phyloP scores from a whole-genome alignment of 2,329 filamentous ascomycete species.

The Fusarium chlamydosporum region DNA sequence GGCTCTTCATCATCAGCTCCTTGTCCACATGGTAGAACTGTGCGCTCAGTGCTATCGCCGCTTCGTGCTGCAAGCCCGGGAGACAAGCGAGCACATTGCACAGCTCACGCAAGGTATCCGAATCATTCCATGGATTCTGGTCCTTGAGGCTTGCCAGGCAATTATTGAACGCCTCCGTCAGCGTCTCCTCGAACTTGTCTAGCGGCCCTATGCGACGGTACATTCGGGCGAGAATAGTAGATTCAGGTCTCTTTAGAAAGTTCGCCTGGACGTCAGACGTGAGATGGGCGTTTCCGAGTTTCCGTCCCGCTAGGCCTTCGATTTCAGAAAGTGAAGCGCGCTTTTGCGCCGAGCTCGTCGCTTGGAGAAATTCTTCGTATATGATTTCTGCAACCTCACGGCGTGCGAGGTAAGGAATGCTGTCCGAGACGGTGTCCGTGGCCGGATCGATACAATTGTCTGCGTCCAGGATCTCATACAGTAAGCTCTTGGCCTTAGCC shows the following conservation, averaged over 20 bases:
- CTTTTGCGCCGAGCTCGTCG: not conserved
- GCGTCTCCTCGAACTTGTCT: not conserved
- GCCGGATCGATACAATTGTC: constrained; percentile 1
- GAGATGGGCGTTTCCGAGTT: constrained; percentile 1
- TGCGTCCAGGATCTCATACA: constrained; percentile 1
- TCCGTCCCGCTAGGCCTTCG: not conserved
- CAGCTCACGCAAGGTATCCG: not conserved
- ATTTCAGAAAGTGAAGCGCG: not conserved
- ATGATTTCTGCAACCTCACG: not conserved
- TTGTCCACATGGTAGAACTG: not conserved
- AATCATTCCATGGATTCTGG: not conserved
- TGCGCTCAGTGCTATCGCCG: not conserved
- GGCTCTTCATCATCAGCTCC: not conserved
- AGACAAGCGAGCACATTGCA: not conserved
- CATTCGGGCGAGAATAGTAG: not conserved
- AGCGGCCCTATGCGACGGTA: not conserved
- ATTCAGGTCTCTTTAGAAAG: not conserved
- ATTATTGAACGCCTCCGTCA: not conserved
- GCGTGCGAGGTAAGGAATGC: not conserved
- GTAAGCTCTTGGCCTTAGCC: not conserved
- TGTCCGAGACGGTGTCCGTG: not conserved
- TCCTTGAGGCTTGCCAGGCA: not conserved
- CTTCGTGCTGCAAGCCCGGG: not conserved
- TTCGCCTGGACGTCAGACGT: not conserved
- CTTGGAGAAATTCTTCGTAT: not conserved